Percentiles rank a stretch among this genome's conserved stretches.
phyloP scores from a whole-genome alignment of 108 stramenopile genomes.

The Nannochloropsis oceanica region DNA sequence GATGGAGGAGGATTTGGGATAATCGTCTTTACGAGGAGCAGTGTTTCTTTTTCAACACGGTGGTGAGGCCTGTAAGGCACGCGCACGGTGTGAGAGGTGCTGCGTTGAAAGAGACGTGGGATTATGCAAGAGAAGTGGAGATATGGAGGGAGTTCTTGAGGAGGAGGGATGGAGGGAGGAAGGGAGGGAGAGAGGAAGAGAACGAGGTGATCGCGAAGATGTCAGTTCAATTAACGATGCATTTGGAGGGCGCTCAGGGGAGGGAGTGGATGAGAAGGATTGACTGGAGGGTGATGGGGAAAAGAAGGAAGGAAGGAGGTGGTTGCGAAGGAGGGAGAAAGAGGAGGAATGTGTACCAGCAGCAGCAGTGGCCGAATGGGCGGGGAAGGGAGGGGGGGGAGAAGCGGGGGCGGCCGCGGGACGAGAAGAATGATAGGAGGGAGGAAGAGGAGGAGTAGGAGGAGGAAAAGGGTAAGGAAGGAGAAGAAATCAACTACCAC shows the following conservation, averaged over 20 bases:
- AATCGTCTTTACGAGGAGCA: not conserved
- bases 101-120: not conserved
- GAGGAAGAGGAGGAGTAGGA: too few relatives aligned
- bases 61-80: not conserved
- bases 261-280: not conserved
- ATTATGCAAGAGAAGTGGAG: not conserved
- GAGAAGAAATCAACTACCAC: too few relatives aligned
- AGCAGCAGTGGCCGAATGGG: too few relatives aligned
- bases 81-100: not conserved
- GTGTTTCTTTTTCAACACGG: not conserved
- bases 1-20: not conserved
- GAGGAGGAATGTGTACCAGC: too few relatives aligned
- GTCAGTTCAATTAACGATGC: not conserved
- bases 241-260: not conserved
- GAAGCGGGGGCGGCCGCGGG: too few relatives aligned
- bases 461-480: too few relatives aligned
- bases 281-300: too few relatives aligned
- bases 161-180: not conserved
- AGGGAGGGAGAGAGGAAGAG: not conserved
- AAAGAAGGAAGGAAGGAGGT: too few relatives aligned
- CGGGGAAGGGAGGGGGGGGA: too few relatives aligned
- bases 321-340: too few relatives aligned
- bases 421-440: too few relatives aligned
- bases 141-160: not conserved
- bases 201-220: not conserved